Evolutionary conservation across 2,329 filamentous ascomycete species (phyloP).

Genomic region (Penicillium palitans): DNA sequence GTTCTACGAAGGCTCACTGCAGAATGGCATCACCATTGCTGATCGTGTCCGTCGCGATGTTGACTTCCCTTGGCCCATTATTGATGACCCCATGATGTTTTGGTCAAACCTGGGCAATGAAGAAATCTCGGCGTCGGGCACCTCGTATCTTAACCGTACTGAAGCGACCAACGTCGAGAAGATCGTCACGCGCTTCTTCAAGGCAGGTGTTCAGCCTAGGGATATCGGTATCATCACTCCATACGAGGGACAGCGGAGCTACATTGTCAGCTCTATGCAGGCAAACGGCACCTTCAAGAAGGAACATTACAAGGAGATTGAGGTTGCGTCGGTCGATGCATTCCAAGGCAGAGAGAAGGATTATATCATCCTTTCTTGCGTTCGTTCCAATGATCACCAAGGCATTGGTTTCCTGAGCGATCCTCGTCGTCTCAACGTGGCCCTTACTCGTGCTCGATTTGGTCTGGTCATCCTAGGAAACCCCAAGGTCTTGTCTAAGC

Average conservation of each 20-base stretch:
- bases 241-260: conserved; percentile 97
- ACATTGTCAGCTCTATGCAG: conserved; percentile 99
- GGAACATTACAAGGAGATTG: conserved; percentile 96
- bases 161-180: conserved; percentile 98
- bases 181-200: conserved; percentile 97
- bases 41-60: conserved; percentile 88
- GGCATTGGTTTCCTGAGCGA: conserved; percentile 99
- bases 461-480: conserved; percentile 96
- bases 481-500: conserved; percentile 95
- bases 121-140: conserved; percentile 96
- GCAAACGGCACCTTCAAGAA: conserved; percentile 97
- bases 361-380: conserved; percentile 96
- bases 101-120: conserved; percentile 98
- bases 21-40: conserved; percentile 91
- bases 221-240: conserved; percentile 98
- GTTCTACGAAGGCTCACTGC: conserved; percentile 97
- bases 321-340: conserved; percentile 96
- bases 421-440: conserved; percentile 94
- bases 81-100: conserved; percentile 98
- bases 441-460: conserved; percentile 93
- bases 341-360: conserved; percentile 99
- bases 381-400: conserved; percentile 97
- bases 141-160: conserved; percentile 95
- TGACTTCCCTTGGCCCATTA: conserved; percentile 96
- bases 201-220: conserved; percentile 88